These are phyloP conservation scores for Malassezia arunalokei DNA, from an alignment of 1,284 basidiomycete genomes.

Conservation along the genomic window DNA sequence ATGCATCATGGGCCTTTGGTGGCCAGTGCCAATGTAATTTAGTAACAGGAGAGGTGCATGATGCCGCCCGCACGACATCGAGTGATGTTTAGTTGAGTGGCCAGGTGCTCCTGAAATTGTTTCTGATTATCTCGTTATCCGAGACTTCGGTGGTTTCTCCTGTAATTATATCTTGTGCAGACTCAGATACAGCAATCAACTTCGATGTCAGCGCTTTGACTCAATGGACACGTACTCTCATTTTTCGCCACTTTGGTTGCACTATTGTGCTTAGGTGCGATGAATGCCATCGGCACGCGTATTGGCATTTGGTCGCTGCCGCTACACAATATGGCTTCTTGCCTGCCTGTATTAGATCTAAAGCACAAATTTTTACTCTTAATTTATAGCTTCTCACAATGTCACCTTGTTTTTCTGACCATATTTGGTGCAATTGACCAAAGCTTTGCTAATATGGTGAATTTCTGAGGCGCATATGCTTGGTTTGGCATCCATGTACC, in stretches of 20 bases:
- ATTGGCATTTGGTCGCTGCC: conserved; percentile 68
- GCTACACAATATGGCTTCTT: conserved; percentile 79
- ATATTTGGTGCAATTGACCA: conserved; percentile 35
- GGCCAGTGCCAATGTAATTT: conserved; percentile 72
- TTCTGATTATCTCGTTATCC: conserved; percentile 69
- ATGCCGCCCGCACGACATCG: conserved; percentile 65
- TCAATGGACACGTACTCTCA: conserved; percentile 65
- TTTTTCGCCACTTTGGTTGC: conserved; percentile 84
- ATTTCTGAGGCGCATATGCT: conserved; percentile 51
- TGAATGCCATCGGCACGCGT: conserved; percentile 40
- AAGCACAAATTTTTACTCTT: too few species aligned
- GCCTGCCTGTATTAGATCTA: too few species aligned
- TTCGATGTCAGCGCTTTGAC: conserved; percentile 81
- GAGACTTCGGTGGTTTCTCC: conserved; percentile 86
- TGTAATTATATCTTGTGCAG: conserved; percentile 52
- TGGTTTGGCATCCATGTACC: conserved; percentile 38
- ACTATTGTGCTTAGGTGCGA: conserved; percentile 58
- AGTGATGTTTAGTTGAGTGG: conserved; percentile 79
- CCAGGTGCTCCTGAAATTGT: conserved; percentile 64
- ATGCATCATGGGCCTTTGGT: conserved; percentile 87
- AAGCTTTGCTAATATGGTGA: conserved; percentile 49
- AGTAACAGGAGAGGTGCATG: conserved; percentile 73
- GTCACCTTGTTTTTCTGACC: too few species aligned
- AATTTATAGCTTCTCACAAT: too few species aligned
- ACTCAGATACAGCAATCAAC: conserved; percentile 81